These are phyloP conservation scores for Amylocystis lapponica DNA, from an alignment of 768 basidiomycete species.

Conservation along the genomic window DNA sequence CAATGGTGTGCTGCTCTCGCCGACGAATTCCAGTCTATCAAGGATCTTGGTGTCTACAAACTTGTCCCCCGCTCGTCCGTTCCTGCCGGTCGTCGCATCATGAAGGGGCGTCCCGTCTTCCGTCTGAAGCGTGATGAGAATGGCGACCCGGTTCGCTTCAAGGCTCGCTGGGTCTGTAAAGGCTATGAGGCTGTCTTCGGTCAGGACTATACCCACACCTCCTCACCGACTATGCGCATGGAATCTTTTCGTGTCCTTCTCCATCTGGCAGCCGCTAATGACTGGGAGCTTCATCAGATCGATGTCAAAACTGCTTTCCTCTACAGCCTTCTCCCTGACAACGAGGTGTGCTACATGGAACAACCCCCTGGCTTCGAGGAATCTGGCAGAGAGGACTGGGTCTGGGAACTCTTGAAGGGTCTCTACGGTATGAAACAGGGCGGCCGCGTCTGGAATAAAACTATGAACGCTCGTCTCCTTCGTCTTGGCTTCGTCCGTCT, in stretches of 20 bases:
- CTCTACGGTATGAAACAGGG: constrained; percentile 20
- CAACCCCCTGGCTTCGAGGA: constrained; percentile 22
- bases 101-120: constrained; percentile 21
- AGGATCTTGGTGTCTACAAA: constrained; percentile 13
- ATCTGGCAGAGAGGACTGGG: not conserved
- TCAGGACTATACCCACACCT: constrained; percentile 36
- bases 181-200: constrained; percentile 39
- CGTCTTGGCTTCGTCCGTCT: constrained; percentile 7
- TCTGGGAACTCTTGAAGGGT: constrained; percentile 7
- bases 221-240: constrained; percentile 35
- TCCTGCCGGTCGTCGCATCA: constrained; percentile 3
- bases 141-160: constrained; percentile 19
- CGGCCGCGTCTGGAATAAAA: constrained; percentile 12
- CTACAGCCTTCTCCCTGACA: constrained; percentile 21
- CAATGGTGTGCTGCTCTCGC: constrained; percentile 19
- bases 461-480: constrained; percentile 3
- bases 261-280: constrained; percentile 27
- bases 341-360: constrained; percentile 25
- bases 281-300: constrained; percentile 34
- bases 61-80: constrained; percentile 18
- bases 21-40: constrained; percentile 18
- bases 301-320: constrained; percentile 38
- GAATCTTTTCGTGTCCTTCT: constrained; percentile 34
- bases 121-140: constrained; percentile 18
- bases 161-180: constrained; percentile 36